phyloP scores from a whole-genome alignment of 1,284 basidiomycete genomes.

The Boletus sp. region DNA sequence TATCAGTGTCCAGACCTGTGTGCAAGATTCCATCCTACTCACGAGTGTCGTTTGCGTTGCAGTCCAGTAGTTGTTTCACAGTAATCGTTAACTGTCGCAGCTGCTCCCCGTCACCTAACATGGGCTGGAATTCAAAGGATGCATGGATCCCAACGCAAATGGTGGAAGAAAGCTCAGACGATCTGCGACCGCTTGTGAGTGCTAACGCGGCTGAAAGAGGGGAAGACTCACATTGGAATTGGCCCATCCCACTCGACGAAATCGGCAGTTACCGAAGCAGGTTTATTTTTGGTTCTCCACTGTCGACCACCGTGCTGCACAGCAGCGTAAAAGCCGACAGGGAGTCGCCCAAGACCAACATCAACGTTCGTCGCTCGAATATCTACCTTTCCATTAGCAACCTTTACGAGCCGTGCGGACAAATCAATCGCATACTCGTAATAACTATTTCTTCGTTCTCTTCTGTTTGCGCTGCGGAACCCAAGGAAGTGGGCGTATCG shows the following conservation, averaged over 20 bases:
- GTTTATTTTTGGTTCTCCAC: conserved; percentile 5
- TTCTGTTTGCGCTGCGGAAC: not conserved
- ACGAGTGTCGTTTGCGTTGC: not conserved
- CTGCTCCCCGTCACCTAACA: conserved; percentile 13
- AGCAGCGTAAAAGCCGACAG: conserved; percentile 3
- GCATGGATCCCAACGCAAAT: conserved; percentile 7
- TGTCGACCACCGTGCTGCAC: conserved; percentile 6
- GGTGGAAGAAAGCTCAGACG: conserved; percentile 3
- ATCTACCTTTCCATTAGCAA: conserved; percentile 1
- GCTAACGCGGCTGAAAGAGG: too few species aligned
- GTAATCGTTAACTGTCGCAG: not conserved
- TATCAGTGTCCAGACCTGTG: not conserved
- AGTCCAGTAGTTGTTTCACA: conserved; percentile 5
- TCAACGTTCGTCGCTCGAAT: not conserved
- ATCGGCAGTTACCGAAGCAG: not conserved
- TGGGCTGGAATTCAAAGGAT: conserved; percentile 15
- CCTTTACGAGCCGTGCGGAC: not conserved
- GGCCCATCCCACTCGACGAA: conserved; percentile 9
- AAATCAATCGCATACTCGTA: not conserved
- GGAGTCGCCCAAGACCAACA: not conserved
- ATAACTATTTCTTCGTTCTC: not conserved
- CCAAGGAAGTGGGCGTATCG: not conserved
- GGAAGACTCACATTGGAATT: conserved; percentile 7
- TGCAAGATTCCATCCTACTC: not conserved
- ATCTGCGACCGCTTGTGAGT: conserved; percentile 3